Conservation (phyloP, 2,329 filamentous ascomycete species). For the Fonsecaea pugnacius region DNA sequence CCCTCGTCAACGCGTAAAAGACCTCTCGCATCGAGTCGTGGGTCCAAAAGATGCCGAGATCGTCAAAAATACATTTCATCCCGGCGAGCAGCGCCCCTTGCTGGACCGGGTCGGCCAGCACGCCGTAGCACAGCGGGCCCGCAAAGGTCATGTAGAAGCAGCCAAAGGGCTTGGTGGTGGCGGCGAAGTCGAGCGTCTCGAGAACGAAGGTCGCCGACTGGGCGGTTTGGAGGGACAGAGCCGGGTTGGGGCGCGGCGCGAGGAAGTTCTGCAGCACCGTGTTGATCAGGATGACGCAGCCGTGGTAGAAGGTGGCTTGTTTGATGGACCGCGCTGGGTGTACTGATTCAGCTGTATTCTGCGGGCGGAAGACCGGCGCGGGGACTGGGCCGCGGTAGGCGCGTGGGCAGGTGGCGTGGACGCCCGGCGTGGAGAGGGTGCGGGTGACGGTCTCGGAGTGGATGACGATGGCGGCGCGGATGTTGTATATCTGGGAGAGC, state of each 20-base stretch:
- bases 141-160: slow-evolving; percentile 18
- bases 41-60: background rate
- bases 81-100: background rate
- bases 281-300: slow-evolving; percentile 10
- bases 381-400: slow-evolving; percentile 9
- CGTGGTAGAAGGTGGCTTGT: slow-evolving; percentile 10
- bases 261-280: slow-evolving; percentile 7
- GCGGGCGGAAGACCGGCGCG: background rate
- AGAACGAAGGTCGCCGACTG: slow-evolving; percentile 10
- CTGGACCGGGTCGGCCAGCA: background rate
- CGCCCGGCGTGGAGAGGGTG: slow-evolving; percentile 14
- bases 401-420: slow-evolving; percentile 5
- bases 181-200: slow-evolving; percentile 12
- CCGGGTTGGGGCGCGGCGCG: slow-evolving; percentile 1
- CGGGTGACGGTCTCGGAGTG: slow-evolving; percentile 6
- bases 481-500: slow-evolving; percentile 5
- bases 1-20: background rate
- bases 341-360: background rate
- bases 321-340: slow-evolving; percentile 7
- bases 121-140: slow-evolving; percentile 15
- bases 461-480: slow-evolving; percentile 8
- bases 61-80: slow-evolving; percentile 5
- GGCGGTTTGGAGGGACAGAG: slow-evolving; percentile 7
- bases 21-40: background rate
- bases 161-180: slow-evolving; percentile 9